Percentiles rank a stretch among this genome's conserved stretches.
These are phyloP conservation scores for Diplodia corticola DNA, from an alignment of 2,329 filamentous ascomycete species.

Conservation along the genomic window DNA sequence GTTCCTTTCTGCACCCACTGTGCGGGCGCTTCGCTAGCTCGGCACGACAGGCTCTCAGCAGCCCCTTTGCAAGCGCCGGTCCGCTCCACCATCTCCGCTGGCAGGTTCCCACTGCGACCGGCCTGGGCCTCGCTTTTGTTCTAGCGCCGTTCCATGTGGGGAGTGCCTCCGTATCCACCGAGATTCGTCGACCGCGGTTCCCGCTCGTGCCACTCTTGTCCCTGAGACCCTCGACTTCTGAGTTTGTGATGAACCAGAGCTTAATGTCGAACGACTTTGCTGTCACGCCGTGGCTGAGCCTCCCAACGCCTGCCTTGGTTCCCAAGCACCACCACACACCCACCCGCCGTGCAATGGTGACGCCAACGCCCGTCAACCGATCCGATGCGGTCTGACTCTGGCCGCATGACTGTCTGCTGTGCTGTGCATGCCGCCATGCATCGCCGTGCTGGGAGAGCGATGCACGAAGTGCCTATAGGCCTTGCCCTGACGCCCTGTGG, in stretches of 20 bases:
- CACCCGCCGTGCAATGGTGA: conserved; percentile 7
- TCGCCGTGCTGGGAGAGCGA: background rate
- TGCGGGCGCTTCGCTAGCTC: conserved; percentile 17
- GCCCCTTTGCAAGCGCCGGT: conserved; percentile 7
- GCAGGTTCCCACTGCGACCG: conserved; percentile 10
- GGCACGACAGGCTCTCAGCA: background rate
- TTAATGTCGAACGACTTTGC: conserved; percentile 16
- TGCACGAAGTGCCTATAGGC: background rate
- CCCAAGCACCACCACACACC: background rate
- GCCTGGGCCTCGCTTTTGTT: conserved; percentile 18
- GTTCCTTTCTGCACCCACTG: too few relatives aligned
- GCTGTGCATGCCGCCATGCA: background rate
- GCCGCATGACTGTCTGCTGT: conserved; percentile 1
- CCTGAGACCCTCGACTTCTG: conserved; percentile 18
- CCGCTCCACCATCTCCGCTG: conserved; percentile 14
- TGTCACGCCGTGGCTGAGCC: conserved; percentile 17
- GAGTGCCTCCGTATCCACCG: conserved; percentile 14
- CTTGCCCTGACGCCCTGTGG: background rate
- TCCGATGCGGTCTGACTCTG: background rate
- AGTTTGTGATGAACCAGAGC: conserved; percentile 12
- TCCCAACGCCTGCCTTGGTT: conserved; percentile 5
- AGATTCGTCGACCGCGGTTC: conserved; percentile 16
- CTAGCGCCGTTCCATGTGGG: conserved; percentile 16
- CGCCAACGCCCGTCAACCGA: background rate
- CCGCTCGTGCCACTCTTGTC: conserved; percentile 4